These are phyloP conservation scores for Vickermania spadyakhi DNA, from an alignment of 208 protist genomes.

Conservation along the genomic window DNA sequence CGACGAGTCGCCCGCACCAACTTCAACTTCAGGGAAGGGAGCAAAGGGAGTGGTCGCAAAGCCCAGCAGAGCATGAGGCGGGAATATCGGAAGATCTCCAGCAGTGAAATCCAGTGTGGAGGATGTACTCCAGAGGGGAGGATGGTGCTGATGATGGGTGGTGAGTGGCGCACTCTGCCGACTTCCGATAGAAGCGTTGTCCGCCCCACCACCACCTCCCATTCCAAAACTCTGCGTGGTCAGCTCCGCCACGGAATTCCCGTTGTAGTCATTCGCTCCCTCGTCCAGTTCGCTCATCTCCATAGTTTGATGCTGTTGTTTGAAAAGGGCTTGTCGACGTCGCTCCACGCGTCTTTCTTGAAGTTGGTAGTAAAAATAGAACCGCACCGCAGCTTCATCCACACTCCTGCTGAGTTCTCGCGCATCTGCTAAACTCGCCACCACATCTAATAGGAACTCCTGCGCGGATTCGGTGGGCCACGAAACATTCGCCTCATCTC, in stretches of 20 bases:
- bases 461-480: no score
- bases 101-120: no score
- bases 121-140: no score
- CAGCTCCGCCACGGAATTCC: not conserved
- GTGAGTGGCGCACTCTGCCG: not conserved
- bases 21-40: not conserved
- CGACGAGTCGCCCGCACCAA: no score
- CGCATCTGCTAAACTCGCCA: constrained; percentile 47
- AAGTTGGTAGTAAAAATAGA: constrained; percentile 62
- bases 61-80: not conserved
- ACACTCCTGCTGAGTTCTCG: constrained; percentile 34
- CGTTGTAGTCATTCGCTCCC: no score
- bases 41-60: not conserved
- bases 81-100: no score
- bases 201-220: not conserved
- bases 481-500: no score
- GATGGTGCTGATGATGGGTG: not conserved
- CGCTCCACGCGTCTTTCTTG: constrained; percentile 3
- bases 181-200: not conserved
- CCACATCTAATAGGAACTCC: constrained; percentile 44
- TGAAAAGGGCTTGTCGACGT: no score
- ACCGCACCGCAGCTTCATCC: constrained; percentile 65
- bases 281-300: no score
- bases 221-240: not conserved
- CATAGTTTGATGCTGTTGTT: not conserved